Conservation (phyloP, 139 green algal genomes). For the Micractinium sp. region DNA sequence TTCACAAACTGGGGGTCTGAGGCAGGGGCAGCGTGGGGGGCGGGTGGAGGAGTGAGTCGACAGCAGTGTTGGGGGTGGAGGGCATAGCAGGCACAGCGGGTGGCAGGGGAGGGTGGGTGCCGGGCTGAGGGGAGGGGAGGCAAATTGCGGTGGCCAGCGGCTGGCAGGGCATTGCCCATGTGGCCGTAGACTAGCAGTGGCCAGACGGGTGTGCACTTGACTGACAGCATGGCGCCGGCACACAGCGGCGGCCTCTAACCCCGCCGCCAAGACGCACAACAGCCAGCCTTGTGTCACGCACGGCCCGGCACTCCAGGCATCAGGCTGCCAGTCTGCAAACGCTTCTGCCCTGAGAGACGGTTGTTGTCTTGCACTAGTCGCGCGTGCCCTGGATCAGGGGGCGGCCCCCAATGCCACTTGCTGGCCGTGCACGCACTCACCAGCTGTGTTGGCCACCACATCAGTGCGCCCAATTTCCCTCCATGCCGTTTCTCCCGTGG, state of each 20-base stretch:
- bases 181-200: too few species aligned
- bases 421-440: background rate
- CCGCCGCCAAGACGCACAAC: too few species aligned
- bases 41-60: background rate
- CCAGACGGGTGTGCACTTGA: too few species aligned
- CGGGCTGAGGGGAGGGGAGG: too few species aligned
- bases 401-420: background rate
- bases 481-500: slow-evolving; percentile 10
- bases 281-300: too few species aligned
- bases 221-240: too few species aligned
- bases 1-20: slow-evolving; percentile 26
- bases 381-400: background rate
- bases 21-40: background rate
- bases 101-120: background rate
- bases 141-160: too few species aligned
- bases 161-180: too few species aligned
- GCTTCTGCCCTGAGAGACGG: too few species aligned
- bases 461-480: slow-evolving; percentile 7
- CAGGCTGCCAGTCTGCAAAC: background rate
- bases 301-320: background rate
- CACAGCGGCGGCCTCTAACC: too few species aligned
- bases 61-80: background rate
- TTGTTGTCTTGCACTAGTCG: too few species aligned
- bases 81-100: background rate
- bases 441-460: slow-evolving; percentile 4